Conservation (phyloP, 257 asterid genomes). For the Nicotiana knightiana region DNA sequence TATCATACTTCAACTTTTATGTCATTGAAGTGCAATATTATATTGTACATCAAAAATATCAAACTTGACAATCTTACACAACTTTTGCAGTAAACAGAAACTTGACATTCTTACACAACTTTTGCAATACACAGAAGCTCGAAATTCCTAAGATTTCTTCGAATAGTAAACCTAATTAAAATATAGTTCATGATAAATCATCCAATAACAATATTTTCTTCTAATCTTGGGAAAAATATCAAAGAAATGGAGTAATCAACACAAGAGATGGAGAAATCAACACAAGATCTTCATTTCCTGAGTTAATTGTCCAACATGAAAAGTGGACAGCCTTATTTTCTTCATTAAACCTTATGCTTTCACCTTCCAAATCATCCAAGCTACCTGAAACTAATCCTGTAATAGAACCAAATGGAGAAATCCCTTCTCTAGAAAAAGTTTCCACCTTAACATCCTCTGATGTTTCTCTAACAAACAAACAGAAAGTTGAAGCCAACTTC, state of each 20-base stretch:
- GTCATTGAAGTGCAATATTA: too few relatives aligned
- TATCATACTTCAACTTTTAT: too few relatives aligned
- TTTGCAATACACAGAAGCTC: too few relatives aligned
- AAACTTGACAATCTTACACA: too few relatives aligned
- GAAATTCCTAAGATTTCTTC: too few relatives aligned
- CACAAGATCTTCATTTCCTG: conserved; percentile 42
- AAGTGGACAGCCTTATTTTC: conserved; percentile 34
- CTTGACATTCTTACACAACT: too few relatives aligned
- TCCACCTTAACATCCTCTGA: conserved; percentile 28
- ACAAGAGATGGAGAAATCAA: conserved; percentile 30
- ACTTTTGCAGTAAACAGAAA: too few relatives aligned
- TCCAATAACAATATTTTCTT: neutral
- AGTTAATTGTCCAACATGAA: conserved; percentile 53
- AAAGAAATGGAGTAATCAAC: neutral
- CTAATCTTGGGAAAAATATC: neutral
- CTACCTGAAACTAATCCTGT: conserved; percentile 14
- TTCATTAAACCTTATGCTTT: conserved; percentile 28
- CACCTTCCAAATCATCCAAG: conserved; percentile 40
- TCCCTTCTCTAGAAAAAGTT: conserved; percentile 19
- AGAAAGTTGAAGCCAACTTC: conserved; percentile 24
- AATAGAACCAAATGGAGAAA: neutral
- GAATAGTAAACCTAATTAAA: too few relatives aligned
- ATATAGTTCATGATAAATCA: neutral
- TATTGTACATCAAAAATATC: too few relatives aligned
- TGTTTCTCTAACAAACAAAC: conserved; percentile 25